Percentiles rank a stretch among this genome's conserved stretches.
Conservation (phyloP, 1,284 basidiomycete species). For the Ustilago loliicola region DNA sequence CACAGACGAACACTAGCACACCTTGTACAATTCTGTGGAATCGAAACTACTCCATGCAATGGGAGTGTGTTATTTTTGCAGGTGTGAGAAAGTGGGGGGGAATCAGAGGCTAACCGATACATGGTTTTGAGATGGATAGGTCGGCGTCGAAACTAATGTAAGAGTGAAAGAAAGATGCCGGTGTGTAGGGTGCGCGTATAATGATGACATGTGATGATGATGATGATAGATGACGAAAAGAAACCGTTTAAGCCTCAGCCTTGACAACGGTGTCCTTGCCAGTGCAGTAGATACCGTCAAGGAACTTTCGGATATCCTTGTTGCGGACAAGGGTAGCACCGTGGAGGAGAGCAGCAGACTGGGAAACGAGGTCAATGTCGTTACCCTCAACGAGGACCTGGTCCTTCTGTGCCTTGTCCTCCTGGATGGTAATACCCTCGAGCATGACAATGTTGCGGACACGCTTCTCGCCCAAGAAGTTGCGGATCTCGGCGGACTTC, state of each 20-base stretch:
- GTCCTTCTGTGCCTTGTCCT: constrained; percentile 97
- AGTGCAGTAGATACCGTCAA: constrained; percentile 85
- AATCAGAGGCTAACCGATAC: constrained; percentile 27
- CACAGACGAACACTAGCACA: background rate
- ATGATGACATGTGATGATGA: constrained; percentile 9
- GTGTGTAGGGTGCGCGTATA: constrained; percentile 4
- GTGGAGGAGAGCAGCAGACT: constrained; percentile 69
- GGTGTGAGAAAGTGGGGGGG: constrained; percentile 11
- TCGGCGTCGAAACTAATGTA: constrained; percentile 31
- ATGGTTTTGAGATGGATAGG: constrained; percentile 4
- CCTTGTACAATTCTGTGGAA: constrained; percentile 15
- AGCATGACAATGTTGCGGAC: constrained; percentile 94
- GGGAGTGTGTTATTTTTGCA: constrained; percentile 46
- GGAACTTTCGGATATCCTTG: constrained; percentile 74
- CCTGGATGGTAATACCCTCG: constrained; percentile 85
- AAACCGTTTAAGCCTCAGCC: constrained; percentile 75
- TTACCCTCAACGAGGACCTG: constrained; percentile 72
- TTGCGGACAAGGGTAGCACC: constrained; percentile 68
- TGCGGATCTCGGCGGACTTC: constrained; percentile 89
- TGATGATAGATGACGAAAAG: constrained; percentile 4
- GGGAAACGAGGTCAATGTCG: constrained; percentile 73
- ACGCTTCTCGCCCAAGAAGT: constrained; percentile 94
- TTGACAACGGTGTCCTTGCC: constrained; percentile 76
- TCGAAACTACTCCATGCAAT: constrained; percentile 45
- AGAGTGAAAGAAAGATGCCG: constrained; percentile 23